phyloP scores from a whole-genome alignment of 179 eudicot species.

The Heliamphora pulchella region DNA sequence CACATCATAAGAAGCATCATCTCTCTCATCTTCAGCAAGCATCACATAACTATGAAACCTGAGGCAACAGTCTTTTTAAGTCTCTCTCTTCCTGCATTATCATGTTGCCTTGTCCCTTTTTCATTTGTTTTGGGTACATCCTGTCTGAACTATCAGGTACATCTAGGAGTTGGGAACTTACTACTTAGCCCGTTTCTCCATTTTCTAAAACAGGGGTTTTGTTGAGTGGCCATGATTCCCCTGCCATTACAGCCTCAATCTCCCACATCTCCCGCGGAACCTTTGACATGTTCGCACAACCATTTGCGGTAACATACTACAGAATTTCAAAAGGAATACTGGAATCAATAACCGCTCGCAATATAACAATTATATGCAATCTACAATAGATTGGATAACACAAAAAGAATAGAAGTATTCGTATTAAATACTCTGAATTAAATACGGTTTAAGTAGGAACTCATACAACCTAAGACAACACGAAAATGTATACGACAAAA shows the following conservation, averaged over 20 bases:
- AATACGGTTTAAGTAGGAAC: neutral
- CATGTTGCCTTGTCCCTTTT: neutral
- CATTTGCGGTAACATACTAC: conserved; percentile 42
- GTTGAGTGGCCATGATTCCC: conserved; percentile 50
- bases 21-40: neutral
- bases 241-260: conserved; percentile 73
- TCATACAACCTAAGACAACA: neutral
- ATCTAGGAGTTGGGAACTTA: neutral
- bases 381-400: neutral
- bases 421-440: neutral
- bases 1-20: neutral
- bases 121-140: neutral
- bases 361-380: neutral
- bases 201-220: neutral
- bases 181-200: conserved; percentile 4
- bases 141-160: neutral
- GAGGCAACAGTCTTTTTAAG: neutral
- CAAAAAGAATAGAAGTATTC: neutral
- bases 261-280: conserved; percentile 54
- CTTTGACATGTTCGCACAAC: conserved; percentile 61
- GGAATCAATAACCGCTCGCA: neutral
- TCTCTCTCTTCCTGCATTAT: neutral
- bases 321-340: conserved; percentile 3
- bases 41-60: neutral
- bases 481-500: neutral